Base-by-base conservation (phyloP, 1,284 basidiomycete species). In the Moniliophthora roreri region DNA sequence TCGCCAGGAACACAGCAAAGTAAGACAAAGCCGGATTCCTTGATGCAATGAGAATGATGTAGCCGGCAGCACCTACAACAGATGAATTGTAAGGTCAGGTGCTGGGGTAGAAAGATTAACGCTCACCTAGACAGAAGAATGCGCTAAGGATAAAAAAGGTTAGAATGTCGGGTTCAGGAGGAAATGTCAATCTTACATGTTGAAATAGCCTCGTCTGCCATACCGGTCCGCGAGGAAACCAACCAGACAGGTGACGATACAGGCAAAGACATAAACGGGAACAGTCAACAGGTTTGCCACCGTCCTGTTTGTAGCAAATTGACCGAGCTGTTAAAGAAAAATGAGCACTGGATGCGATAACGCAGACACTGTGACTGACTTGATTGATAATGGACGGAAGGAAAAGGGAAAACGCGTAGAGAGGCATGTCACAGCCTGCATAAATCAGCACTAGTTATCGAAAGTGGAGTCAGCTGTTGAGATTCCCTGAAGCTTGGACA, bases 391-490 rank as follows among this genome's bases (percentile, higher is more conserved):
- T 88, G 38, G 79, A 85, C 4, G 88, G 88, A 34, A 89, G 71
- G 71, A 90, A 91, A 38, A 89, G 66, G 5, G 82, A 75, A 66
- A 90, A 89, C 1, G 87, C 85, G 60, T 89, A 91, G 32, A 90
- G 67, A 0, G 87, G 85, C 65, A 77, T 81, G 60, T 84, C 82
- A 44, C 67, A 68, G 21, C 84, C 84, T 62, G 66, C 72, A 57
- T 84, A 86, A 16, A 82, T 63, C 4, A 84, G 50, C 75, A 83
- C 84, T 85, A 50, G 4, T 28, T 10, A 39, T 41, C 46, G 16
- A 44, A 20, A 47, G 18, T 52, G 26, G 42, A 48, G 24, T 58
- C 50, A 46, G 48, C 11, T 40, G 18, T 53, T 48, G 23, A 38
- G 23, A 13, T 41, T 28, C 52, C 57, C 7, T 5, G 36, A 24